These are phyloP conservation scores for Erucastrum elatum DNA, from an alignment of 345 rosid genomes.

Conservation along the genomic window DNA sequence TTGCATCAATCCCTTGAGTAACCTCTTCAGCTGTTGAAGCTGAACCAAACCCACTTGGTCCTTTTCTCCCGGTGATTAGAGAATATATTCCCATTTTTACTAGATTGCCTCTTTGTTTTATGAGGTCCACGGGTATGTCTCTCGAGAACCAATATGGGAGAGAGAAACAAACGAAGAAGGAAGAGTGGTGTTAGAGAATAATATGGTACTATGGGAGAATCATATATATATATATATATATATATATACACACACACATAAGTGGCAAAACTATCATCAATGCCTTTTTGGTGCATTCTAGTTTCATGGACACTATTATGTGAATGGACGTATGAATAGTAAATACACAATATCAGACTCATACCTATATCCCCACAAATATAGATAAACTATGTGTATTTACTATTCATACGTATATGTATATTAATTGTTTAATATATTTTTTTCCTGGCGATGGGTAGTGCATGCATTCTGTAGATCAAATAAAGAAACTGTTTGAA, in stretches of 20 bases:
- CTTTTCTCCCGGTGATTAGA: conserved; percentile 68
- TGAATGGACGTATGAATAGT: conserved; percentile 20
- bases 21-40: conserved; percentile 85
- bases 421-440: not conserved
- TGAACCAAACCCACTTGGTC: conserved; percentile 93
- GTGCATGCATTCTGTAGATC: conserved; percentile 2
- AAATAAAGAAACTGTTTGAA: not conserved
- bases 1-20: conserved; percentile 72
- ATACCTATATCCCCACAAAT: conserved; percentile 1
- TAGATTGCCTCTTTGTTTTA: not conserved
- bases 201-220: conserved; percentile 15
- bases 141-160: not conserved
- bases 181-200: conserved; percentile 11
- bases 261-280: conserved; percentile 9
- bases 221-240: not conserved
- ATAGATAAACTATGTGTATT: not conserved
- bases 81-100: conserved; percentile 53
- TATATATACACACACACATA: conserved; percentile 21
- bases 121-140: not conserved
- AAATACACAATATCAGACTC: conserved; percentile 13
- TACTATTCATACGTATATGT: not conserved
- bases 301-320: conserved; percentile 16
- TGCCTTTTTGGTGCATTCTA: conserved; percentile 22
- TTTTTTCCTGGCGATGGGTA: not conserved
- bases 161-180: not conserved